These are phyloP conservation scores for Stephania japonica DNA, from an alignment of 164 flowering plant genomes.

Conservation along the genomic window DNA sequence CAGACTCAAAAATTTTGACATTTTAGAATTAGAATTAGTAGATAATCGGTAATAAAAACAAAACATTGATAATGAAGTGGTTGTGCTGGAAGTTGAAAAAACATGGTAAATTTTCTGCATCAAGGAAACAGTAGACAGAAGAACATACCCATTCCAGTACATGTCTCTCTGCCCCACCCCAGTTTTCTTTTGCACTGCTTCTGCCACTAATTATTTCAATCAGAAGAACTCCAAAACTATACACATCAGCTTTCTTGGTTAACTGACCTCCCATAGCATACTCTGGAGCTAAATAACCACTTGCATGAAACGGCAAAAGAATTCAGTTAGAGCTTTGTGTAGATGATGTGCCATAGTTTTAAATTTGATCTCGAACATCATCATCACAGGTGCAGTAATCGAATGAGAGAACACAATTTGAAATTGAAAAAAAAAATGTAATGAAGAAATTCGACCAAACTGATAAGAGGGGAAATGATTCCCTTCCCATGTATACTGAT, in stretches of 20 bases:
- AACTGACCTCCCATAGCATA: constrained; percentile 72
- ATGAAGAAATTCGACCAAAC: not conserved
- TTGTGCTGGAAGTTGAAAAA: too few relatives aligned
- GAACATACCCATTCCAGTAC: constrained; percentile 61
- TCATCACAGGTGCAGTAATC: not conserved
- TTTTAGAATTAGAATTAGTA: too few relatives aligned
- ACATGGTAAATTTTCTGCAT: too few relatives aligned
- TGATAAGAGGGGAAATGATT: not conserved
- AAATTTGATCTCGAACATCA: not conserved
- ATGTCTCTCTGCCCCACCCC: constrained; percentile 39
- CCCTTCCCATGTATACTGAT: too few relatives aligned
- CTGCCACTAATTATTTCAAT: constrained; percentile 70
- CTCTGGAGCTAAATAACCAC: constrained; percentile 90
- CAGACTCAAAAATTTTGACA: too few relatives aligned
- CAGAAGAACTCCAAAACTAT: constrained; percentile 72
- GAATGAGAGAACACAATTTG: not conserved
- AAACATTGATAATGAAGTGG: too few relatives aligned
- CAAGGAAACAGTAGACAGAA: not conserved
- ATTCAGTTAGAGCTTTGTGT: not conserved
- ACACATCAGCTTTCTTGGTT: constrained; percentile 77
- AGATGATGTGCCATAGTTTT: not conserved
- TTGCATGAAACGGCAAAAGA: constrained; percentile 25
- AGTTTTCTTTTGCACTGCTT: constrained; percentile 43
- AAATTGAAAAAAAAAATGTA: not conserved
- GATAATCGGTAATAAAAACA: too few relatives aligned